Evolutionary conservation across 164 flowering plant species (phyloP), one percentile per base, ranked within the genome.

Genomic region (Vitis amurensis): DNA sequence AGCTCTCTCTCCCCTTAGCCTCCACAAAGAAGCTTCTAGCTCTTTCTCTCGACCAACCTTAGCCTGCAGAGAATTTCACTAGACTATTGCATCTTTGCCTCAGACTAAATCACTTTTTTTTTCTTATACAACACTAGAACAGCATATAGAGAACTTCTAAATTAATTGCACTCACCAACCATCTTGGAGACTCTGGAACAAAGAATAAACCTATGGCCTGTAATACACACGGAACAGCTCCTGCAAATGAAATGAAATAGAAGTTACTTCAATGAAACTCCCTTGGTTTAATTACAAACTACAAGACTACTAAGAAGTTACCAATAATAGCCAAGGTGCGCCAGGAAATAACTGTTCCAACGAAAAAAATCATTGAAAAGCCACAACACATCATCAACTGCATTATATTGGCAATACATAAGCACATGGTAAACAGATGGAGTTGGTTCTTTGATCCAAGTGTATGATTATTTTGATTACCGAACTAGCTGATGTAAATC

Each of bases 1-100:
- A 55, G 72, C 73, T 60, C 71, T 75, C 27, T 68, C 58, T n/a
- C 85, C 82, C 37, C 85, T 77, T 5, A 82, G 79, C 14, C 29
- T 48, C 51, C 48, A 61, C 19, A 82, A 74, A 56, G 81, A 70
- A 27, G 50, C 23, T 23, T 23, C 23, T 23, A 23, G 23, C 67
- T 56, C 81, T 55, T 69, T 68, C 10, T 64, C 73, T 4, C 70
- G 59, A 64, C 82, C 79, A 17, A 74, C 30, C 44, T 74, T 82
- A 69, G 76, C 82, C 85, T 81, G 68, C 72, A 73, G 2, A 12
- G 10, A 47, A 59, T 37, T 30, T 5, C 55, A 56, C n/a, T 23
- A 8, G 11, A 7, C 11, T 5, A 50, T 47, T 7, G 3, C 0
- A 31, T 7, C 44, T 31, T 31, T 31, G 44, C 44, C 44, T 31